These are phyloP conservation scores for Beauveria scarabaeidicola DNA, from an alignment of 2,329 filamentous ascomycete genomes.

Conservation along the genomic window DNA sequence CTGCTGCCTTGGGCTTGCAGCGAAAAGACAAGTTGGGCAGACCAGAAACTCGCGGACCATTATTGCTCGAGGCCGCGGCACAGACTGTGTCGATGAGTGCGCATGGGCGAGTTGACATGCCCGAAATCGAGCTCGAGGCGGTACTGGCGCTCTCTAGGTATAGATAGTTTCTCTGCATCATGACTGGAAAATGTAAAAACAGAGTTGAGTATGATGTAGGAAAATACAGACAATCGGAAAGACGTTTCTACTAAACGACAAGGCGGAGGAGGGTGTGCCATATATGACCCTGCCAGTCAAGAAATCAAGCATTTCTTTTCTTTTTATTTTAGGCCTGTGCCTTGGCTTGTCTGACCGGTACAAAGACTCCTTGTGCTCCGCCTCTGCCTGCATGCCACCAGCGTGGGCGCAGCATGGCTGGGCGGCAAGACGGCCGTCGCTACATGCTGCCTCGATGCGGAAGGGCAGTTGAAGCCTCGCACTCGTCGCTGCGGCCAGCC, in stretches of 20 bases:
- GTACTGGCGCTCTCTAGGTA: background rate
- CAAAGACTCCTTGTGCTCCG: slow-evolving; percentile 7
- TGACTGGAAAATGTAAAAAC: background rate
- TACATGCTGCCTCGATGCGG: slow-evolving; percentile 3
- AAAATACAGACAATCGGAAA: background rate
- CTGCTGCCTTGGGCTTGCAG: background rate
- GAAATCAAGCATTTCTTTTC: background rate
- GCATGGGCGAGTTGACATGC: slow-evolving; percentile 3
- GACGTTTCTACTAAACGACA: background rate
- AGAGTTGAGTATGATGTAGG: background rate
- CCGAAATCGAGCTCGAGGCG: slow-evolving; percentile 7
- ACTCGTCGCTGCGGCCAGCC: background rate
- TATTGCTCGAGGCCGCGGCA: background rate
- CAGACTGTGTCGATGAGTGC: slow-evolving; percentile 8
- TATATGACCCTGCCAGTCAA: slow-evolving; percentile 1
- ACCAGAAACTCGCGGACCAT: background rate
- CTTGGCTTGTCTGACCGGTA: slow-evolving; percentile 1
- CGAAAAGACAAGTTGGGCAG: slow-evolving; percentile 6
- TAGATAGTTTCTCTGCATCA: slow-evolving; percentile 6
- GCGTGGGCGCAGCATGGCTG: slow-evolving; percentile 1
- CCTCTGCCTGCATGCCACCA: background rate
- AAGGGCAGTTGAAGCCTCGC: slow-evolving; percentile 2
- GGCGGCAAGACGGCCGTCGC: background rate
- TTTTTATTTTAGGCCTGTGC: background rate
- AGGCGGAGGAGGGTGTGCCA: background rate